A percentile compares a stretch with the other conserved stretches of the same genome.
Conservation (phyloP, 2,329 filamentous ascomycete species). For the Arachnomyces sp. region DNA sequence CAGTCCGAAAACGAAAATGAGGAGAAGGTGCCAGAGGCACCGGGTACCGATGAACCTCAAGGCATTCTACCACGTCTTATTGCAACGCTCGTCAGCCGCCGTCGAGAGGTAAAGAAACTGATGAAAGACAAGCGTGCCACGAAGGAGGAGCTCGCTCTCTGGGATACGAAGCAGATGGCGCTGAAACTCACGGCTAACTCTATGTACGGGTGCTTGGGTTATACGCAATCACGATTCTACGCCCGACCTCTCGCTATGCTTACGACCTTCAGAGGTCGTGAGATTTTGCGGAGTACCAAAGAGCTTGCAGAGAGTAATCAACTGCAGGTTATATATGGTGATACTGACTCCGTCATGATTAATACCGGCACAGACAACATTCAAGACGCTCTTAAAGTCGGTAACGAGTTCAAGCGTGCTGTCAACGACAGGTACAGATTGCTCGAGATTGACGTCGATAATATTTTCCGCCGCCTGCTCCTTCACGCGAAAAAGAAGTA, state of each 20-base stretch:
- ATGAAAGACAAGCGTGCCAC: constrained; percentile 94
- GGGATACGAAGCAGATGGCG: constrained; percentile 97
- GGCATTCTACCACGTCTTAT: constrained; percentile 88
- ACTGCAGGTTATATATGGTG: constrained; percentile 93
- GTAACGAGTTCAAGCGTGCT: constrained; percentile 85
- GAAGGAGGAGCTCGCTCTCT: constrained; percentile 76
- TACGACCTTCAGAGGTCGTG: constrained; percentile 93
- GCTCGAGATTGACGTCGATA: constrained; percentile 96
- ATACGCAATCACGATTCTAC: constrained; percentile 95
- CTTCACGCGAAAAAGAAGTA: constrained; percentile 99
- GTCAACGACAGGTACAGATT: constrained; percentile 91
- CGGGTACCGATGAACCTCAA: constrained; percentile 60
- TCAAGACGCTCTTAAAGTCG: constrained; percentile 80
- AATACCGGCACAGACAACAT: constrained; percentile 96
- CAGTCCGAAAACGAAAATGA: constrained; percentile 60
- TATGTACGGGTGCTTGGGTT: constrained; percentile 98
- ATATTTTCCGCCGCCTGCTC: constrained; percentile 85
- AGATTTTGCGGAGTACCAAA: constrained; percentile 93
- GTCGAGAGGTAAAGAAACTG: constrained; percentile 85
- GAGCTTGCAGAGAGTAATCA: constrained; percentile 86
- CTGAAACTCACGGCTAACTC: constrained; percentile 97
- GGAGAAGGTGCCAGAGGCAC: constrained; percentile 81
- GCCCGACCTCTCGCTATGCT: constrained; percentile 89
- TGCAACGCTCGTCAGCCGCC: constrained; percentile 77
- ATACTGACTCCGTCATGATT: constrained; percentile 99